phyloP scores from a whole-genome alignment of 257 asterid species.

The Capsicum chinense region DNA sequence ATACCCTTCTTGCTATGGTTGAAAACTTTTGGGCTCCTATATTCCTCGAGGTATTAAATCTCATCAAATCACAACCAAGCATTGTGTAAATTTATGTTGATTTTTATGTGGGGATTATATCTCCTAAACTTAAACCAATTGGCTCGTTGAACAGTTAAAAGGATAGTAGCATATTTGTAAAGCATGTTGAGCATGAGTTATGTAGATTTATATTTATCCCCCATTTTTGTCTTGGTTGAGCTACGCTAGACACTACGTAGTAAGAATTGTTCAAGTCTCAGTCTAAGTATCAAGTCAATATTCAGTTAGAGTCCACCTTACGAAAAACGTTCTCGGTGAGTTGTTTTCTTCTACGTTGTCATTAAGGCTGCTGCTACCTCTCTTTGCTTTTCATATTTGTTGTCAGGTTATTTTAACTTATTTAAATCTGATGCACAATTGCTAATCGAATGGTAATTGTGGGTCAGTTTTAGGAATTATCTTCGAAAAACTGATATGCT shows the following conservation, averaged over 20 bases:
- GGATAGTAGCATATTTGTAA: background rate
- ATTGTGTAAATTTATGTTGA: background rate
- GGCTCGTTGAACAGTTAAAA: background rate
- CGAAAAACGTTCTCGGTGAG: background rate
- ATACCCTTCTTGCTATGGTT: background rate
- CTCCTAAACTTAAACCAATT: background rate
- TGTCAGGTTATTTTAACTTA: background rate
- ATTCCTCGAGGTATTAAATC: background rate
- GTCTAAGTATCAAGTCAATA: background rate
- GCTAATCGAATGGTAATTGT: too few species aligned
- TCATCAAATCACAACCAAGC: background rate
- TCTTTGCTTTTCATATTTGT: background rate
- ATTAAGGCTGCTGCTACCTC: background rate
- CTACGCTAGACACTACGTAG: background rate
- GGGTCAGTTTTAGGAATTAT: too few species aligned
- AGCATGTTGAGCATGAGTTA: background rate
- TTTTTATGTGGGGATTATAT: background rate
- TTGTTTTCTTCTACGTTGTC: background rate
- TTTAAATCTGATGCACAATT: background rate
- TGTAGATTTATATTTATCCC: background rate
- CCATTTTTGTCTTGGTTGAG: constrained; percentile 5
- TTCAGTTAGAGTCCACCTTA: background rate
- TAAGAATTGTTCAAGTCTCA: background rate
- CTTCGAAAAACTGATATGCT: too few species aligned
- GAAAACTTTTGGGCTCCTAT: background rate